A percentile compares a stretch with the other conserved stretches of the same genome.
phyloP scores from a whole-genome alignment of 257 asterid genomes.

The Petrea volubilis region DNA sequence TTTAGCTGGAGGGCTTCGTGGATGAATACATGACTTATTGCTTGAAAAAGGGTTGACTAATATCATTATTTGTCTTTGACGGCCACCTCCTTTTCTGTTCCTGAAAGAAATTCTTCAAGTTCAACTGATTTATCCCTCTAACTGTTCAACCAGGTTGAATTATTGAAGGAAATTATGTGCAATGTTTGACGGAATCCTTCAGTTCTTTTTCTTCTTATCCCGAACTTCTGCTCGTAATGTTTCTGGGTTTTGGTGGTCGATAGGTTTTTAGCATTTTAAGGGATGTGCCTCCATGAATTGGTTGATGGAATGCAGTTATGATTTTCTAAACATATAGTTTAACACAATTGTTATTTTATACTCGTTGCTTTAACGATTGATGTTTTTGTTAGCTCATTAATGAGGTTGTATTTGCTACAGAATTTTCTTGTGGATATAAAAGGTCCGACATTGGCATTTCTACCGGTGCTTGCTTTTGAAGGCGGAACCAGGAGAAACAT shows the following conservation, averaged over 20 bases:
- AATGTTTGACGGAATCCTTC: not conserved
- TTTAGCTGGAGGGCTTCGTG: no score
- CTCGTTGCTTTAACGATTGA: not conserved
- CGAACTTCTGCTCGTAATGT: not conserved
- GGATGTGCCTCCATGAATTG: not conserved
- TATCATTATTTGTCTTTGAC: no score
- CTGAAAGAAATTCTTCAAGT: no score
- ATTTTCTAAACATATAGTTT: not conserved
- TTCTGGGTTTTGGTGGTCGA: not conserved
- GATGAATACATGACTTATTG: no score
- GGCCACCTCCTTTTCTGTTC: no score
- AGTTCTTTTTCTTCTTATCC: not conserved
- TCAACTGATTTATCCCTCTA: no score
- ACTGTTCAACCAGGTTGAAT: no score
- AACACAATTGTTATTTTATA: not conserved
- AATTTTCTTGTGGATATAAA: conserved; percentile 88
- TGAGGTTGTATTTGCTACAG: conserved; percentile 42
- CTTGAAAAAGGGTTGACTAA: no score
- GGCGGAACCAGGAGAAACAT: conserved; percentile 97
- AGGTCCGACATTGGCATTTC: conserved; percentile 76
- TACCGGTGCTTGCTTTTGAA: conserved; percentile 95
- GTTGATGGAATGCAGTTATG: no score
- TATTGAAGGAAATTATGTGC: not conserved
- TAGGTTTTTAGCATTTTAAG: not conserved
- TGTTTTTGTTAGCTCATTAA: conserved; percentile 1